Conservation (phyloP, 345 rosid genomes). For the Melaleuca quinquenervia region DNA sequence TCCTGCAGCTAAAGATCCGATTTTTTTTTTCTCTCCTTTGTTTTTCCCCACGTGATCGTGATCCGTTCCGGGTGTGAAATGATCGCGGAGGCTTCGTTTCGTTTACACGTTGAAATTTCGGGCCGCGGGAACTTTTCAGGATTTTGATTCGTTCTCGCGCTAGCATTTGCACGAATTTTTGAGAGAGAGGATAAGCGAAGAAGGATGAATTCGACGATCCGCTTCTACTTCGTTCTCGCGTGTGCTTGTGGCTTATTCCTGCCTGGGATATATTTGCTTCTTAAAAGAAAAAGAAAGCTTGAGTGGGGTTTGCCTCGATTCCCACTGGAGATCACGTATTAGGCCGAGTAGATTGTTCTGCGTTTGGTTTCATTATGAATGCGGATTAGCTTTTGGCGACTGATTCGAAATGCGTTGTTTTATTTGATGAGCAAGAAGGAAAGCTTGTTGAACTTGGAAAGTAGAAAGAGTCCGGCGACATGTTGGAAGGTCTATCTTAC, state of each 20-base stretch:
- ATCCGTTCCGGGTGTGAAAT: not conserved
- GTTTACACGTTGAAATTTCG: not conserved
- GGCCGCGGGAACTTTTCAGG: not conserved
- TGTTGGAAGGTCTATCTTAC: slow-evolving; percentile 48
- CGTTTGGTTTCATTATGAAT: not conserved
- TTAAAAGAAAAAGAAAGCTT: not conserved
- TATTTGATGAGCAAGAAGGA: not conserved
- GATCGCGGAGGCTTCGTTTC: not conserved
- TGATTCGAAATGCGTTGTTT: not conserved
- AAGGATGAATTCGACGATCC: not conserved
- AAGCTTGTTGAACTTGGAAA: not conserved
- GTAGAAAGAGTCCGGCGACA: slow-evolving; percentile 4
- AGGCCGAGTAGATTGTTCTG: not conserved
- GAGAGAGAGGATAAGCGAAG: not conserved
- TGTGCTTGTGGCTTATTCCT: not conserved
- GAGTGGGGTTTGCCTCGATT: not conserved
- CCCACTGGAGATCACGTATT: not conserved
- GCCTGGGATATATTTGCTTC: not conserved
- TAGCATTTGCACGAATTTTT: not conserved
- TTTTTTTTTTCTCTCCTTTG: not conserved
- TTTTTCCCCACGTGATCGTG: not conserved
- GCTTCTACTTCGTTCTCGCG: not conserved
- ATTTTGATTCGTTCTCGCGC: not conserved
- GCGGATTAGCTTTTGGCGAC: not conserved
- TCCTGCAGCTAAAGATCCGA: not conserved